A percentile compares a stretch with the other conserved stretches of the same genome.
phyloP scores from a whole-genome alignment of 345 rosid species.

The Hibiscus tridactylites region DNA sequence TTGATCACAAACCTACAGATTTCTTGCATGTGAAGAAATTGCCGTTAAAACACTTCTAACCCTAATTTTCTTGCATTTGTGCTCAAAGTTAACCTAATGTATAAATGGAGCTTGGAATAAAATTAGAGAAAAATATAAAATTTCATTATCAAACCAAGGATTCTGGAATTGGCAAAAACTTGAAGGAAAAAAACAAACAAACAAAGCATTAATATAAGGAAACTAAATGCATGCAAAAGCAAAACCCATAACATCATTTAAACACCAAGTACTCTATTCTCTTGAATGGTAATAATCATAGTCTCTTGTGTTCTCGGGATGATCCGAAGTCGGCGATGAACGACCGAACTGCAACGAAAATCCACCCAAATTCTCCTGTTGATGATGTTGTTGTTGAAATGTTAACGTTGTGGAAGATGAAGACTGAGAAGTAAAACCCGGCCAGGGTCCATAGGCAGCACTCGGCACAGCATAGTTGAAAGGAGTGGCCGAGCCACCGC shows the following conservation, averaged over 20 bases:
- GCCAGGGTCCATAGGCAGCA: constrained; percentile 8
- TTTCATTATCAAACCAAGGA: not conserved
- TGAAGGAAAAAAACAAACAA: not conserved
- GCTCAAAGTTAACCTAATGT: not conserved
- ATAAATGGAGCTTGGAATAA: not conserved
- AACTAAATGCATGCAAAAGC: not conserved
- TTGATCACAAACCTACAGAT: too few relatives aligned
- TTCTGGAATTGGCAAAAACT: not conserved
- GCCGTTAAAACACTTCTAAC: too few relatives aligned
- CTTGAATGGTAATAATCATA: constrained; percentile 11
- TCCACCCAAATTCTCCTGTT: constrained; percentile 5
- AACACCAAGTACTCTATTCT: not conserved
- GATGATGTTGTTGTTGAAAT: constrained; percentile 12
- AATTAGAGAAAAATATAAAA: not conserved
- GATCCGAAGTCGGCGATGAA: constrained; percentile 17
- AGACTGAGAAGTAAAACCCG: constrained; percentile 9
- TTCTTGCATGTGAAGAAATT: too few relatives aligned
- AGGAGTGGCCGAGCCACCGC: not conserved
- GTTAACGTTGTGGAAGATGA: constrained; percentile 20
- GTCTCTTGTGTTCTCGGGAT: not conserved
- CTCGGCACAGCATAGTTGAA: constrained; percentile 7
- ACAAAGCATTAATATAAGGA: not conserved
- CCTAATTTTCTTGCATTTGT: not conserved
- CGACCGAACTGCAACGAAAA: constrained; percentile 21
- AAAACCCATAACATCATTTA: not conserved